Base-by-base conservation (phyloP, 1,284 basidiomycete species). In the Sutorius eximius region DNA sequence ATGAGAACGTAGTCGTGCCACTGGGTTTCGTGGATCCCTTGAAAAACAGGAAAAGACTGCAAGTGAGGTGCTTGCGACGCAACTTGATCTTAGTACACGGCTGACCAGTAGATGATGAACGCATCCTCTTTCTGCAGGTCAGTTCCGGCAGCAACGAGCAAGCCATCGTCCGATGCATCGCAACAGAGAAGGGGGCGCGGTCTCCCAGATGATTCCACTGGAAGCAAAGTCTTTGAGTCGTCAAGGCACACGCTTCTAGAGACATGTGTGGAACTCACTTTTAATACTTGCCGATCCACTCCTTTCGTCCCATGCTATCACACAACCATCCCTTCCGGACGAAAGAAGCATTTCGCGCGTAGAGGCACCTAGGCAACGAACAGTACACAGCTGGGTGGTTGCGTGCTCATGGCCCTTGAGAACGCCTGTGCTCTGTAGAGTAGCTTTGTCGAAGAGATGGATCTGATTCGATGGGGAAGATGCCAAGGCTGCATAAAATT, bases 271-370 rank as follows among this genome's bases (percentile, higher is more conserved):
- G 42, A 52, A 75, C 85, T 72, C 63, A 90, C 87, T 82, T 74
- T 82, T 79, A 34, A 87, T 76, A 43, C 75, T 72, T 46, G 75
- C 73, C 3, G 77, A 70, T 47, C 78, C 77, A 7, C 79, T 74
- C 52, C 88, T 79, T 52, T 82, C 79, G 65, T 91, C 88, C 89
- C 88, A 91, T 24, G 82, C 76, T 58, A 80, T 82, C 53, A 91
- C 80, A 45, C 75, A 70, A 0, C 85, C 85, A 58, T 88, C 86
- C 61, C 75, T 80, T 1, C 87, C 86, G 16, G 81, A 83, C 3
- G 85, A 85, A 24, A 87, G 64, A 16, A 88, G 73, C 50, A 67
- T 67, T 41, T 73, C 67, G 9, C 63, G 64, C 30, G 61, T 57
- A 1, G 68, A 65, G 6, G 68, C 66, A 4, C 69, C 71, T 16